Evolutionary conservation across 78 protist species (phyloP), one percentile per base, ranked within the genome.

Genomic region (Emiliania huxleyi): DNA sequence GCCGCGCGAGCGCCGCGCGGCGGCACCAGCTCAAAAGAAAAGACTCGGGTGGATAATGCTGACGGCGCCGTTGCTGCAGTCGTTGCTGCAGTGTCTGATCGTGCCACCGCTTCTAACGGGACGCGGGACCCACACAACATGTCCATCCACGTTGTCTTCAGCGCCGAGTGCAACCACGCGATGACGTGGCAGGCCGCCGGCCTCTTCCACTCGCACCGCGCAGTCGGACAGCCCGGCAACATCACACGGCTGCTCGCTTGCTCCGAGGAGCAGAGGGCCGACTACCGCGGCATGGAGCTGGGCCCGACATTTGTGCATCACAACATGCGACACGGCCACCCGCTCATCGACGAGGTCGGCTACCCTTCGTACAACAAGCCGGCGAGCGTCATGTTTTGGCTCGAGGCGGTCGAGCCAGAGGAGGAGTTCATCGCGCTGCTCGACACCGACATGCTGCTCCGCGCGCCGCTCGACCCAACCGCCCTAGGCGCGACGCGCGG

Each of bases 291-390:
- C 18, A 21, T 75, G 8, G 85, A 38, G 29, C 4, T 38, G 33
- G 85, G 85, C 8, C 85, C 85, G 35, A 75, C 79, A 1, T 26
- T 69, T n/a, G 79, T 69, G 79, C 79, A 69, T n/a, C 35, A 69
- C 42, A 69, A 69, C 40, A 26, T 69, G 79, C 79, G 79, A 2
- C n/a, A 33, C 40, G 29, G 19, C 79, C 85, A 18, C 8, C 38
- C 81, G 42, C 26, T 38, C 45, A 6, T 75, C 45, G 46, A 37
- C 45, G 85, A 75, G 85, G 15, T 15, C 4, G 85, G 85, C 85
- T 75, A 75, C 46, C 85, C 85, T 3, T 75, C 85, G 43, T 75
- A 75, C 85, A 75, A 75, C 85, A 75, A 75, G 85, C 85, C 85
- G 33, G 85, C 26, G 23, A 21, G 33, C 33, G 23, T 75, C 85